Percentiles rank a stretch among this genome's conserved stretches.
Evolutionary conservation across 495 filamentous ascomycete species (phyloP).

Genomic region (Venustampulla echinocandica): DNA sequence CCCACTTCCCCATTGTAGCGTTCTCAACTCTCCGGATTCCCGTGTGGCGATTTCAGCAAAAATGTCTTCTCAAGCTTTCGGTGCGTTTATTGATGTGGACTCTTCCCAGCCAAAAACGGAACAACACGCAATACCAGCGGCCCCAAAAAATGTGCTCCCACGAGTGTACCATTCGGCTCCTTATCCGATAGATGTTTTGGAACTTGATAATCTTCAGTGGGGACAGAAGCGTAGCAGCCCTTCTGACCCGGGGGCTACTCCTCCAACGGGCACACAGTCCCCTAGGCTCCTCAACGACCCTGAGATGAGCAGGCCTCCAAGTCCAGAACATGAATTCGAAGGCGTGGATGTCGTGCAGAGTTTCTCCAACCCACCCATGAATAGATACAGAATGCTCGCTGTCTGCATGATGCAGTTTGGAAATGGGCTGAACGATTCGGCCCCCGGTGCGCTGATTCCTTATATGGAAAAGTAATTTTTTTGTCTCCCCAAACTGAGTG

Average conservation of each 20-base stretch:
- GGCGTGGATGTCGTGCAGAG: conserved; percentile 38
- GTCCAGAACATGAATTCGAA: conserved; percentile 29
- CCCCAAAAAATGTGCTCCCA: conserved; percentile 29
- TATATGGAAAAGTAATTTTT: conserved; percentile 48
- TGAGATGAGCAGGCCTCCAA: conserved; percentile 42
- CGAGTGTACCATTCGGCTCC: conserved; percentile 33
- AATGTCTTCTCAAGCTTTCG: conserved; percentile 19
- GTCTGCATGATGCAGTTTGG: conserved; percentile 45
- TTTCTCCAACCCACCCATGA: conserved; percentile 47
- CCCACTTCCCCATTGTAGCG: not conserved
- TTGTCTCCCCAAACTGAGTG: not conserved
- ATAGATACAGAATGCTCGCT: conserved; percentile 35
- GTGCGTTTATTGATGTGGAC: conserved; percentile 22
- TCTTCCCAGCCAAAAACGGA: conserved; percentile 5
- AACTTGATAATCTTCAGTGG: conserved; percentile 27
- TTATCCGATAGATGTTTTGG: conserved; percentile 25
- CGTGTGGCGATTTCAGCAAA: conserved; percentile 1
- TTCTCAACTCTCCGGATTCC: not conserved
- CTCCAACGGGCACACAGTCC: conserved; percentile 25
- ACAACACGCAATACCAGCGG: conserved; percentile 17
- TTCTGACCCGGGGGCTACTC: conserved; percentile 12
- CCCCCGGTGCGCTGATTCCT: conserved; percentile 65
- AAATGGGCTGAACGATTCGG: conserved; percentile 53
- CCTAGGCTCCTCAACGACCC: conserved; percentile 40
- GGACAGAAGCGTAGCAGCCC: conserved; percentile 21